Conservation (phyloP, 2,329 filamentous ascomycete species). For the Colletotrichum somersetense region DNA sequence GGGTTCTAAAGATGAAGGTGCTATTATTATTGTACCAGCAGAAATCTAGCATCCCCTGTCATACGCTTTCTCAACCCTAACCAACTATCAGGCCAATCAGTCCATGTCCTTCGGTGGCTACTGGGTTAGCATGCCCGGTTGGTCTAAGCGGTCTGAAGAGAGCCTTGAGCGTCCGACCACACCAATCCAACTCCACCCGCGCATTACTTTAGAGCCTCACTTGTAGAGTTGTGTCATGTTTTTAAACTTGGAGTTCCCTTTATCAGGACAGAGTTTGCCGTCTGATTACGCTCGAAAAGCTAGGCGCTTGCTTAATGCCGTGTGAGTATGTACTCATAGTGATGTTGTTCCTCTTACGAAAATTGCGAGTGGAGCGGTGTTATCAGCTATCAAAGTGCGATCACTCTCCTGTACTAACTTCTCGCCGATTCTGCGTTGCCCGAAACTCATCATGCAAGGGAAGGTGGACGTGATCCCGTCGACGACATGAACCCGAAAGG, state of each 20-base stretch:
- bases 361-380: background rate
- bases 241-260: background rate
- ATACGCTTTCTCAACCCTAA: slow-evolving; percentile 9
- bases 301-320: background rate
- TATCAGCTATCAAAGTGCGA: background rate
- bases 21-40: slow-evolving; percentile 19
- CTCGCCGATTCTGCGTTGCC: background rate
- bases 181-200: slow-evolving; percentile 6
- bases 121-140: background rate
- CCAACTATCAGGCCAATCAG: slow-evolving; percentile 8
- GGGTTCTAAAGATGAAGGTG: background rate
- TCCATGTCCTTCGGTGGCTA: slow-evolving; percentile 4
- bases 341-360: background rate
- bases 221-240: background rate
- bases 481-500: background rate
- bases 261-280: background rate
- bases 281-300: slow-evolving; percentile 8
- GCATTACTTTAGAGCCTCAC: background rate
- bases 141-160: slow-evolving; percentile 13
- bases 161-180: slow-evolving; percentile 28
- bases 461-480: background rate
- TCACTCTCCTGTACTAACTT: background rate
- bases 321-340: background rate
- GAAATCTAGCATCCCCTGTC: slow-evolving; percentile 5
- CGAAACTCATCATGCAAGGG: background rate